Base-by-base conservation (phyloP, 1,139 yeast species). In the Wickerhamomyces sp. region DNA sequence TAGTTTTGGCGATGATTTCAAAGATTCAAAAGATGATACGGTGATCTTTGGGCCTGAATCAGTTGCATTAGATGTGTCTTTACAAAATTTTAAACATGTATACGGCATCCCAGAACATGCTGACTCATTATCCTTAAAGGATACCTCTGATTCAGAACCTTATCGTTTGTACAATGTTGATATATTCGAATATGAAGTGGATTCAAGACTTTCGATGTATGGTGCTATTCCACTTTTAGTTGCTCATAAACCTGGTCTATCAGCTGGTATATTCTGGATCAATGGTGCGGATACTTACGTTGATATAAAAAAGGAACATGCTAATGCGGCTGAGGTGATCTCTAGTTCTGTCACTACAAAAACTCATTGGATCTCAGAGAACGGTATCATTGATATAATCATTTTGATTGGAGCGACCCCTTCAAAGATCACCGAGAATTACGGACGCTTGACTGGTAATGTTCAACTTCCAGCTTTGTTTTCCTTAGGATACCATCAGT, bases 21-120 rank as follows among this genome's bases (percentile, higher is more conserved):
- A 67, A 38, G 88, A 86, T 52, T 73, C 84, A 2, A 68, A 64
- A 32, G 60, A 53, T 9, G 96, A 88, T 55, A 63, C 68, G 3
- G 44, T 82, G 18, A 86, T 88, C 8, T 67, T 86, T 34, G 98
- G 99, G 0, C 97, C 98, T 0, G 97, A 92, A 60, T 77, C 97
- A 0, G 70, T 92, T 28, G 96, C 83, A 0, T 47, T 86, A 32
- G 99, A 92, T 59, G 72, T 89, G 42, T 63, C 77, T 0, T 82
- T 92, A 51, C 58, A 63, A 5, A 79, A 77, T 1, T 82, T 71
- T 52, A 60, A 67, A 10, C 72, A 83, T 51, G 83, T 88, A 1
- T 92, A 78, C 57, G 99, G 99, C 18, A 83, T 92, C 37, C 97
- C 98, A 0, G 98, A 92, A 59, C 98, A 92, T 58, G 90, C 97